Conservation (phyloP, 2,329 filamentous ascomycete species). For the Sclerotiophoma versabilis region DNA sequence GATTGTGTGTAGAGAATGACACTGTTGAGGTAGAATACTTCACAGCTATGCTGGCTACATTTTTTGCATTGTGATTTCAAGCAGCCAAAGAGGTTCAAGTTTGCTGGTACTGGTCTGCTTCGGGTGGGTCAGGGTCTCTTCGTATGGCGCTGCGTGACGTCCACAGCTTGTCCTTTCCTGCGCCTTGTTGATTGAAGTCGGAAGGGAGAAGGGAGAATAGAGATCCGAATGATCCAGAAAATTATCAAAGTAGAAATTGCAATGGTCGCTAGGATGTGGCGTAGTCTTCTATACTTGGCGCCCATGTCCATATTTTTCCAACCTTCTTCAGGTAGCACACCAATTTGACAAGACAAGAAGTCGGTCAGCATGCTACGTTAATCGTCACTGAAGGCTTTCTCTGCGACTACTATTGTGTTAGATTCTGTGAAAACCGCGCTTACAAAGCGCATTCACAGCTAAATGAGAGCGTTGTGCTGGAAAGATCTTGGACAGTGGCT, state of each 20-base stretch:
- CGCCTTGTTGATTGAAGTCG: no score
- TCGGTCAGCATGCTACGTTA: slow-evolving; percentile 61
- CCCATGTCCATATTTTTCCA: slow-evolving; percentile 81
- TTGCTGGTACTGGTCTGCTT: no score
- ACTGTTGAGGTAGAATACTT: no score
- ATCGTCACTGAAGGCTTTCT: slow-evolving; percentile 76
- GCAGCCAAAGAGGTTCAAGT: no score
- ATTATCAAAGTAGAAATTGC: slow-evolving; percentile 79
- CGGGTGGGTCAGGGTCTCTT: no score
- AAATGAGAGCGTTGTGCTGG: slow-evolving; percentile 66
- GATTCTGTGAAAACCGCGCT: slow-evolving; percentile 89
- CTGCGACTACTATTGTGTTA: slow-evolving; percentile 78
- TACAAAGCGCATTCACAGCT: slow-evolving; percentile 63
- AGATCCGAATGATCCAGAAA: slow-evolving; percentile 83
- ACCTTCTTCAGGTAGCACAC: slow-evolving; percentile 83
- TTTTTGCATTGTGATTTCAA: no score
- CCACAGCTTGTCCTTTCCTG: no score
- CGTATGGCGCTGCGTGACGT: no score
- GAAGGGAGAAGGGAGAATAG: no score
- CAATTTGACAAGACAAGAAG: slow-evolving; percentile 84
- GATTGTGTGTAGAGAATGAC: no score
- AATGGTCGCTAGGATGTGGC: slow-evolving; percentile 82
- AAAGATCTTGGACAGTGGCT: slow-evolving; percentile 74
- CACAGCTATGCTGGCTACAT: no score
- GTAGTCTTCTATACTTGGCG: background rate